phyloP scores from a whole-genome alignment of 306 rosid species.

The Lotus japonicus region DNA sequence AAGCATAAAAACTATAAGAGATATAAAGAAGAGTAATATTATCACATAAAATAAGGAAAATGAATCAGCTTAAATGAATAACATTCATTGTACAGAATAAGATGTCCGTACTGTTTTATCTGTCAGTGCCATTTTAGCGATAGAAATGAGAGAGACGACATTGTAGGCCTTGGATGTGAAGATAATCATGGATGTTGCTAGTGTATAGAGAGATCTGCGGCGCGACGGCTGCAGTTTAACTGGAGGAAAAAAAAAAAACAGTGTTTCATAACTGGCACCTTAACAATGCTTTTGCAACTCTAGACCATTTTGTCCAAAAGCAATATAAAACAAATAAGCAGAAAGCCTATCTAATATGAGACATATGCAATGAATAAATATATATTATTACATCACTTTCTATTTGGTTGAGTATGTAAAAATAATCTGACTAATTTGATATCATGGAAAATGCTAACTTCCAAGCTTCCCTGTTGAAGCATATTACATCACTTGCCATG shows the following conservation, averaged over 20 bases:
- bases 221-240: constrained; percentile 79
- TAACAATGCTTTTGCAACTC: constrained; percentile 14
- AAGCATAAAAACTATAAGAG: constrained; percentile 9
- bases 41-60: not conserved
- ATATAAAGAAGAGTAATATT: not conserved
- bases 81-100: constrained; percentile 12
- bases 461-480: not conserved
- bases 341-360: not conserved
- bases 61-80: not conserved
- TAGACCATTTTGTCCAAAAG: constrained; percentile 1
- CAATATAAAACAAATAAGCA: not conserved
- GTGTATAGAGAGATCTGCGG: constrained; percentile 74
- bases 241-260: constrained; percentile 36
- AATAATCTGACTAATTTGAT: not conserved
- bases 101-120: constrained; percentile 46
- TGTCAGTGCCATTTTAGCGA: constrained; percentile 45
- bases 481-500: not conserved
- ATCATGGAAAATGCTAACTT: not conserved
- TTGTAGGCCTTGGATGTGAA: constrained; percentile 71
- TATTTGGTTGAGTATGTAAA: not conserved
- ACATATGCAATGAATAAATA: not conserved
- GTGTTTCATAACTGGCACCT: constrained; percentile 23
- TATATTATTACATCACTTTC: not conserved
- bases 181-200: constrained; percentile 81
- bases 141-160: constrained; percentile 54